Base-by-base conservation (phyloP, 108 stramenopile species). In the Pseudonitzschia multistriata region DNA sequence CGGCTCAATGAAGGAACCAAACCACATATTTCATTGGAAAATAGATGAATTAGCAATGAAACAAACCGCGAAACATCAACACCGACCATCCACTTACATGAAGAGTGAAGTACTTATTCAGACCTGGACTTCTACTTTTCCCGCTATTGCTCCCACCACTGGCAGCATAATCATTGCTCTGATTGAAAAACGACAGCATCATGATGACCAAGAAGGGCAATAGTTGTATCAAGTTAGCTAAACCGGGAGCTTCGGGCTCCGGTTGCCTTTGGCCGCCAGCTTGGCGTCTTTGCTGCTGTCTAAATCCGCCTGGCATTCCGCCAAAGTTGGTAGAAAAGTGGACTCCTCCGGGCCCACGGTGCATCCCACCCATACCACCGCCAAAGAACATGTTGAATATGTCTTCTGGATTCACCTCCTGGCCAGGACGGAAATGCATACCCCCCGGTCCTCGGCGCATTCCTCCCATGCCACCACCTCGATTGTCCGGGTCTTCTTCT, bases 351-450 rank as follows among this genome's bases (percentile, higher is more conserved):
- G 67, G 67, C 45, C 76, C 76, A 17, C 76, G 69, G 80, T 73
- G 79, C 73, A 49, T 79, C 62, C 68, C 85, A 74, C 87, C 88
- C 89, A 90, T 90, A 6, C 91, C 93, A 0, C 92, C 94, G 28
- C 92, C 92, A 77, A 97, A 97, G 73, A 98, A 98, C 96, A 97
- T 97, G 71, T 95, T 95, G 66, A 98, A 98, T 57, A 98, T 95
- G 63, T 97, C 95, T 72, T 97, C 92, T 3, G 97, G 96, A 54
- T 74, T 81, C 3, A 96, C 85, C 30, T 91, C 95, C 57, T 84
- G 83, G 40, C 88, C 75, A 47, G 56, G 81, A 62, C 77, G 55
- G 57, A 81, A 81, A 76, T 88, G 85, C 55, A 86, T 76, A 28
- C 83, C 88, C 15, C 77, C 83, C 21, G 72, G 68, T 50, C 81